A percentile compares a stretch with the other conserved stretches of the same genome.
phyloP scores from a whole-genome alignment of 148 eudicot genomes.

The Fagopyrum esculentum region DNA sequence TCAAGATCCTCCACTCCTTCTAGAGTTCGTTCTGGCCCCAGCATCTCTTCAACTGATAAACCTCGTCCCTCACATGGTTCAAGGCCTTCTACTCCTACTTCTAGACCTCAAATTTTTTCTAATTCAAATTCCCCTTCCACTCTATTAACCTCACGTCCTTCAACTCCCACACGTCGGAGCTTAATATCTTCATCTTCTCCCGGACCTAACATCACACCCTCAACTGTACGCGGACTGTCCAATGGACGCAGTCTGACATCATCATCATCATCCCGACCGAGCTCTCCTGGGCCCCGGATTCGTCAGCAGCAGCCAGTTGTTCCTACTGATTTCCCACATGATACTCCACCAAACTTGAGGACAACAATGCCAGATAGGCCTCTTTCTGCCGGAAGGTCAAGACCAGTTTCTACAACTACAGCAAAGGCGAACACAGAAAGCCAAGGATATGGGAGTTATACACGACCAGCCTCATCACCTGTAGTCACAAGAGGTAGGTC shows the following conservation, averaged over 20 bases:
- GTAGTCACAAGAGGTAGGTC: slow-evolving; percentile 60
- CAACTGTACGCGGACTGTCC: slow-evolving; percentile 45
- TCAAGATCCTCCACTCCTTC: slow-evolving; percentile 66
- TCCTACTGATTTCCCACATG: slow-evolving; percentile 76
- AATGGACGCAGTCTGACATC: slow-evolving; percentile 54
- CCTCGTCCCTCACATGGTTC: slow-evolving; percentile 54
- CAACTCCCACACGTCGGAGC: slow-evolving; percentile 82
- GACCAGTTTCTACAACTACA: slow-evolving; percentile 56
- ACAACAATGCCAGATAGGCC: slow-evolving; percentile 87
- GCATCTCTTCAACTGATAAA: slow-evolving; percentile 45
- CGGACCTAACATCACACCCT: slow-evolving; percentile 35
- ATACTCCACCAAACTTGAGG: slow-evolving; percentile 83
- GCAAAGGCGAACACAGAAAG: slow-evolving; percentile 47
- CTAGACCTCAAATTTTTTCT: slow-evolving; percentile 62
- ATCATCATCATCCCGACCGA: slow-evolving; percentile 70
- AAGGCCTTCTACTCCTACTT: slow-evolving; percentile 89
- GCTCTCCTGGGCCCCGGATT: slow-evolving; percentile 80
- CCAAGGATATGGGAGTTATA: slow-evolving; percentile 31
- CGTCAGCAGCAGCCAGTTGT: slow-evolving; percentile 64
- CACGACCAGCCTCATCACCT: slow-evolving; percentile 82
- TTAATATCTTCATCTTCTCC: slow-evolving; percentile 45
- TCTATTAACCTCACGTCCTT: slow-evolving; percentile 68
- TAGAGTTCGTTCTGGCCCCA: slow-evolving; percentile 14
- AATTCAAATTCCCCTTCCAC: slow-evolving; percentile 41
- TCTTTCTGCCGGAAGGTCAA: slow-evolving; percentile 91